Percentiles rank a stretch among this genome's conserved stretches.
These are phyloP conservation scores for Phalaenopsis hybrid DNA, from an alignment of 116 monocot species.

Conservation along the genomic window DNA sequence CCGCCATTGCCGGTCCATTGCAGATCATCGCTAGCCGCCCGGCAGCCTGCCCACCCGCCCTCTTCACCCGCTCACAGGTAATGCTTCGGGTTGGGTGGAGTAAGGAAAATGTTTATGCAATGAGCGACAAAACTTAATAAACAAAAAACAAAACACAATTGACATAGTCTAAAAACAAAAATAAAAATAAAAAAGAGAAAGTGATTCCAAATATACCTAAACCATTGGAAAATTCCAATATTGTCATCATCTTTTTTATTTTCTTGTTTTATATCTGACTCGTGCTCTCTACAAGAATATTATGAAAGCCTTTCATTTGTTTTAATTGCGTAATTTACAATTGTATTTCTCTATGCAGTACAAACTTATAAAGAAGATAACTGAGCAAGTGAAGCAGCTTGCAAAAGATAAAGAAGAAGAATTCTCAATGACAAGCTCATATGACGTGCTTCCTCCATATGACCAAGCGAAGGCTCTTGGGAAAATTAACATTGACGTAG, in stretches of 20 bases:
- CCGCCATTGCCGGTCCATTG: too few relatives aligned
- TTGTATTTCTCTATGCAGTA: slow-evolving; percentile 24
- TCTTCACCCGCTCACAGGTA: too few relatives aligned
- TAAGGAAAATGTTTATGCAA: too few relatives aligned
- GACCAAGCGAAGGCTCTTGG: slow-evolving; percentile 97
- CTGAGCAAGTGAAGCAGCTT: slow-evolving; percentile 87
- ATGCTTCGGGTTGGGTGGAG: too few relatives aligned
- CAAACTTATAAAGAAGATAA: slow-evolving; percentile 74
- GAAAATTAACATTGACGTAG: slow-evolving; percentile 86
- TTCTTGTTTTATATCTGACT: background rate
- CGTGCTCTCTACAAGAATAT: background rate
- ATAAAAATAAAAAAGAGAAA: too few relatives aligned
- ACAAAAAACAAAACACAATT: too few relatives aligned
- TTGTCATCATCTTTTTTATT: background rate
- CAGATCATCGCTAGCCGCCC: too few relatives aligned
- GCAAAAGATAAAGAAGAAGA: slow-evolving; percentile 91
- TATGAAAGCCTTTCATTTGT: background rate
- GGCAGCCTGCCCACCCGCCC: too few relatives aligned
- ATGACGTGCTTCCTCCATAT: slow-evolving; percentile 61
- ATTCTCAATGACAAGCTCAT: slow-evolving; percentile 59
- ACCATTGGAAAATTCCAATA: too few relatives aligned
- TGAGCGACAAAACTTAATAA: too few relatives aligned
- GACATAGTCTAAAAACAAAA: too few relatives aligned
- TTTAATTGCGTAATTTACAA: background rate
- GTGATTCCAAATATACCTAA: too few relatives aligned